Evolutionary conservation across 495 filamentous ascomycete genomes (phyloP), one percentile per base, ranked within the genome.

Genomic region (Penicillium silybi): DNA sequence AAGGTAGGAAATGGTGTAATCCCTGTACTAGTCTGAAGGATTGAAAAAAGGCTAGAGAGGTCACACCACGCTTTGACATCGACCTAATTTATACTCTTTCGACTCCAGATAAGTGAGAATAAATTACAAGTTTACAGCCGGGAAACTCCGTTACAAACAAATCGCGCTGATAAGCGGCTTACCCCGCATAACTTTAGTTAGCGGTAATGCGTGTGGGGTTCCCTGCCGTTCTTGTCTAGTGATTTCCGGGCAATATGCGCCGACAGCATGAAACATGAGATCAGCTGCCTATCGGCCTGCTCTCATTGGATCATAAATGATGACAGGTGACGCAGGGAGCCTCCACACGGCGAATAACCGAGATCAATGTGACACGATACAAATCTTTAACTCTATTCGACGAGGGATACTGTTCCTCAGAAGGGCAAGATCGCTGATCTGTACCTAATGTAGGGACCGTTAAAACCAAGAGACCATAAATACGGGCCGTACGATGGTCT

Each of bases 91-190:
- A 26, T 26, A 26, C 25, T 26, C 25, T 7, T 4, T 26, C 25
- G 7, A 26, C 25, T 7, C 25, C 4, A 4, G 25, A 26, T 26
- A 26, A 7, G 25, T 26, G 25, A 26, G 3, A 26, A 7, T 26
- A 26, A 26, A 26, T 26, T 26, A 26, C 25, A n/a, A 26, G 3
- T 26, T 26, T 26, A 26, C 25, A 26, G 25, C n/a, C 25, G 22
- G 16, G 9, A 19, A 44, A 44, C 42, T 4, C 7, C 4, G 25
- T 26, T 26, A 4, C 25, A 7, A 4, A 26, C 25, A 7, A 9
- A 47, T 19, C 27, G 15, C 20, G 32, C 27, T 35, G 45, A 47
- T 47, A 47, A 39, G 45, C 45, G 38, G 8, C 38, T 47, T 47
- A 47, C 45, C 45, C 45, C 45, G 45, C 45, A 47, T 47, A 35